Conservation (phyloP, 768 basidiomycete genomes). For the Pleurotus salmoneostramineus region DNA sequence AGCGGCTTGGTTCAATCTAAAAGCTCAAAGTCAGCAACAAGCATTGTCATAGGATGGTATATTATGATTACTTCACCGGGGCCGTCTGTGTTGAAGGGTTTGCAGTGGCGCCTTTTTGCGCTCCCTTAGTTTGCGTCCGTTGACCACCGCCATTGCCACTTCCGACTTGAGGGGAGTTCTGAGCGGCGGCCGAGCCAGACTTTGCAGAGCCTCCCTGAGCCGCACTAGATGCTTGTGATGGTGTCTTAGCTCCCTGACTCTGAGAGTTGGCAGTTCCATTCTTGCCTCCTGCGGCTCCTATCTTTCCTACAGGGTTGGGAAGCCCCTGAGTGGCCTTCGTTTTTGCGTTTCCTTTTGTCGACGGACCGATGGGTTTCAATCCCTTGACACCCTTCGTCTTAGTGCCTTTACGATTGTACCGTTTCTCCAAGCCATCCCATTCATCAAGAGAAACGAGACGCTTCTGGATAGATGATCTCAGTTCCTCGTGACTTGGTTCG, state of each 20-base stretch:
- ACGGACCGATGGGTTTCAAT: not conserved
- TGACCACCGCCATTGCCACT: not conserved
- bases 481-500: slow-evolving; percentile 29
- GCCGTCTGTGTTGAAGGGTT: too few relatives aligned
- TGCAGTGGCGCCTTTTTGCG: not conserved
- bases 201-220: not conserved
- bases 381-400: not conserved
- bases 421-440: slow-evolving; percentile 17
- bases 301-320: not conserved
- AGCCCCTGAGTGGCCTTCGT: not conserved
- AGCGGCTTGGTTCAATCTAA: not conserved
- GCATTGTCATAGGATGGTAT: too few relatives aligned
- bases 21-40: not conserved
- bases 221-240: not conserved
- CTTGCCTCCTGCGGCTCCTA: not conserved
- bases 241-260: not conserved
- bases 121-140: not conserved
- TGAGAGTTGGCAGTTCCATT: not conserved
- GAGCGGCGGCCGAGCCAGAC: not conserved
- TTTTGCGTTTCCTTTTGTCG: not conserved
- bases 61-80: too few relatives aligned
- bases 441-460: slow-evolving; percentile 31
- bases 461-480: slow-evolving; percentile 32
- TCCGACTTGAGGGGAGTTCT: not conserved
- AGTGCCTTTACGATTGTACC: slow-evolving; percentile 6